phyloP scores from a whole-genome alignment of 176 grass and related monocot species.

The Musa itinerans region DNA sequence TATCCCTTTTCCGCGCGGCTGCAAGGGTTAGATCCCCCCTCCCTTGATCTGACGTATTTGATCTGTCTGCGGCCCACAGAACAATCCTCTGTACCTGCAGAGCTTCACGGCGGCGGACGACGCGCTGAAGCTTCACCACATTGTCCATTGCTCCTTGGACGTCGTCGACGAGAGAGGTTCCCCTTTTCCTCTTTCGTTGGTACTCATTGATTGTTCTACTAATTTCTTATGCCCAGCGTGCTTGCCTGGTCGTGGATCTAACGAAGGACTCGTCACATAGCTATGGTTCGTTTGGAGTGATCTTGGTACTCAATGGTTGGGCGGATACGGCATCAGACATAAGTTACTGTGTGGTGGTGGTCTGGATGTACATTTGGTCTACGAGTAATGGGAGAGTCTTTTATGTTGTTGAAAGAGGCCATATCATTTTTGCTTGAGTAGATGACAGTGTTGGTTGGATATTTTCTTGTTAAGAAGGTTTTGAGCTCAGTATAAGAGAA shows the following conservation, averaged over 20 bases:
- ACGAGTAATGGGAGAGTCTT: no score
- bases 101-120: slow-evolving; percentile 80
- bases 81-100: slow-evolving; percentile 88
- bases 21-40: not conserved
- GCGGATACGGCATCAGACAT: no score
- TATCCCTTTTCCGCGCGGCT: not conserved
- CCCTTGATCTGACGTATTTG: slow-evolving; percentile 12
- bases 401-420: no score
- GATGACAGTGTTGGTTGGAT: no score
- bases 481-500: no score
- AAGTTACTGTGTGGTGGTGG: no score
- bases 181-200: not conserved
- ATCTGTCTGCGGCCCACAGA: slow-evolving; percentile 26
- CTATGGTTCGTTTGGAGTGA: no score
- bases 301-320: no score
- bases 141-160: slow-evolving; percentile 78
- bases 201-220: not conserved
- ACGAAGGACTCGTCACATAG: not conserved
- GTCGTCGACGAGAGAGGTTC: slow-evolving; percentile 80
- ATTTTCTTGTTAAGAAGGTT: no score
- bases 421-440: no score
- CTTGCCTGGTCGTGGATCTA: not conserved
- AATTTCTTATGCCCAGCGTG: not conserved
- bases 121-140: slow-evolving; percentile 83
- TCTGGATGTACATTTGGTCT: no score